Conservation (phyloP, 2,329 filamentous ascomycete species). For the Xylariaceae sp. region DNA sequence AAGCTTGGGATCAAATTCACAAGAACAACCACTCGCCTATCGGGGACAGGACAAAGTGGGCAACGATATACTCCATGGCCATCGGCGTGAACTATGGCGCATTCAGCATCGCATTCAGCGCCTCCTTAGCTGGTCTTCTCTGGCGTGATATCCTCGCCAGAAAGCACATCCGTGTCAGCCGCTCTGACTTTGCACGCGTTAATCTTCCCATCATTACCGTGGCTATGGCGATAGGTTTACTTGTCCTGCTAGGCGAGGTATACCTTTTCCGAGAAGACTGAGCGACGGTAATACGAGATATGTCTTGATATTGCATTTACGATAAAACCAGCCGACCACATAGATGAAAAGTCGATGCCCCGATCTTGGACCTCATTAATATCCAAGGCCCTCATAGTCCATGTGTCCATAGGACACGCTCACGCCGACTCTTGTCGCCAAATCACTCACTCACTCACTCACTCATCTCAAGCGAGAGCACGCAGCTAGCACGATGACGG, state of each 20-base stretch:
- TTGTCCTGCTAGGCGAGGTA: slow-evolving; percentile 50
- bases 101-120: slow-evolving; percentile 67
- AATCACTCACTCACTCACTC: neutral
- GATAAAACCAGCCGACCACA: neutral
- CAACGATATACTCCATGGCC: slow-evolving; percentile 68
- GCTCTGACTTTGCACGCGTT: slow-evolving; percentile 60
- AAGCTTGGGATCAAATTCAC: slow-evolving; percentile 62
- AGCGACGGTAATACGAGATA: slow-evolving; percentile 1
- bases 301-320: neutral
- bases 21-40: slow-evolving; percentile 43
- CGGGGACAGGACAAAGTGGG: slow-evolving; percentile 64
- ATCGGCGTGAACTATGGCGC: slow-evolving; percentile 71
- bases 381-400: neutral
- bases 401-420: neutral
- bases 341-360: neutral
- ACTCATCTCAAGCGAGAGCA: neutral
- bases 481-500: no score
- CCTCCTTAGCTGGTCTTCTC: slow-evolving; percentile 63
- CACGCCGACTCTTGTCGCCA: neutral
- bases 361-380: neutral
- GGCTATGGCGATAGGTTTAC: slow-evolving; percentile 53
- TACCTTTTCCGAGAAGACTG: slow-evolving; percentile 41
- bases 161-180: slow-evolving; percentile 61
- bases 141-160: slow-evolving; percentile 66
- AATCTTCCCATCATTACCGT: slow-evolving; percentile 68